Percentiles rank a stretch among this genome's conserved stretches.
Evolutionary conservation across 345 rosid species (phyloP).

Genomic region (Cardamine chenopodiifolia): DNA sequence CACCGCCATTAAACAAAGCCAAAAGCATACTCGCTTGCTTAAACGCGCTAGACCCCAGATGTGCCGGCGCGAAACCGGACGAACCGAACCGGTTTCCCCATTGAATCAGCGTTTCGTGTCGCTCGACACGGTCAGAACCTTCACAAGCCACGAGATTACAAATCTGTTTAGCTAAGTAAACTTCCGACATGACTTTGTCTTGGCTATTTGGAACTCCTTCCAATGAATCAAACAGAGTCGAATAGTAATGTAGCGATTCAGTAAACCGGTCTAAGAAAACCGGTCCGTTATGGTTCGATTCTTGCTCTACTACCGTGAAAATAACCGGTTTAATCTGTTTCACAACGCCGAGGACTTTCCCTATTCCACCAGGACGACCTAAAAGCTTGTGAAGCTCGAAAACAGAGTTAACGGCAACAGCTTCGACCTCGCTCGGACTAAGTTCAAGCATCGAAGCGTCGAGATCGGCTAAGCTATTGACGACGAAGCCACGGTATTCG

Average conservation of each 20-base stretch:
- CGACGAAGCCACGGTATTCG: slow-evolving; percentile 78
- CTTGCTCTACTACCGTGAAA: slow-evolving; percentile 82
- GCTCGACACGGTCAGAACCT: slow-evolving; percentile 73
- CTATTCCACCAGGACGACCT: slow-evolving; percentile 66
- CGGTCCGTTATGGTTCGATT: slow-evolving; percentile 77
- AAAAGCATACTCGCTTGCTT: slow-evolving; percentile 84
- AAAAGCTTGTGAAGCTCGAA: slow-evolving; percentile 74
- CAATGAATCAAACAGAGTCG: slow-evolving; percentile 80
- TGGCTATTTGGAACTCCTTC: slow-evolving; percentile 56
- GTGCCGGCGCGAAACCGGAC: slow-evolving; percentile 71
- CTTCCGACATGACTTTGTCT: slow-evolving; percentile 76
- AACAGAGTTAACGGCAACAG: slow-evolving; percentile 82
- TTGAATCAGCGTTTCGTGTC: slow-evolving; percentile 70
- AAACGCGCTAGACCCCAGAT: slow-evolving; percentile 82
- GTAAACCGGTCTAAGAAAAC: slow-evolving; percentile 81
- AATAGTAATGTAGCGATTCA: slow-evolving; percentile 80
- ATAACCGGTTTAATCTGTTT: slow-evolving; percentile 69
- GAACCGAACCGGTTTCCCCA: slow-evolving; percentile 65
- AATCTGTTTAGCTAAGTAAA: slow-evolving; percentile 82
- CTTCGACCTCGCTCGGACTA: slow-evolving; percentile 56
- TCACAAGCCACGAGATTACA: slow-evolving; percentile 85
- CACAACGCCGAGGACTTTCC: slow-evolving; percentile 62
- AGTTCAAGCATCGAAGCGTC: slow-evolving; percentile 74
- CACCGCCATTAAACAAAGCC: slow-evolving; percentile 72
- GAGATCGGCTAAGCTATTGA: slow-evolving; percentile 75